Base-by-base conservation (phyloP, 495 filamentous ascomycete genomes). In the Podospora tetraspora region DNA sequence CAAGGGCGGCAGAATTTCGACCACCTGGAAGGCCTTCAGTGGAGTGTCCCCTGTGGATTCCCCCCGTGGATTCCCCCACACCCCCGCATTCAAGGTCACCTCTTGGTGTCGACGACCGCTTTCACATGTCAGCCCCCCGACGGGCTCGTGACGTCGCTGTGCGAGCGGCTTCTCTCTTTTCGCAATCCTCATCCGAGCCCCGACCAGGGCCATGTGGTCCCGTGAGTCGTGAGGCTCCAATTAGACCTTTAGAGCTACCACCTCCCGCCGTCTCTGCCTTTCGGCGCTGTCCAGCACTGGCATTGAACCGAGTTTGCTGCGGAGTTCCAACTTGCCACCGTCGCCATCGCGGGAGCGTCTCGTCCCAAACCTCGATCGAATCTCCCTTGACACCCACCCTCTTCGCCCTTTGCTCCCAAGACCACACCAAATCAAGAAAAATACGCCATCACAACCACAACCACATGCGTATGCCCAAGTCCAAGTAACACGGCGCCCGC, bases 151-250 rank as follows among this genome's bases (percentile, higher is more conserved):
- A 60, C 59, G 22, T 29, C 59, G 27, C 16, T 16, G 43, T n/a
- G 16, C 43, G 43, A 52, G 43, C 43, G 43, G 6, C 43, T n/a
- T 52, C 43, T n/a, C 43, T n/a, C 43, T 8, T 52, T 52, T 52
- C 43, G 27, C 27, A 29, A 16, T 27, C 16, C 59, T 2, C 27
- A 22, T 29, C 59, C 27, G 59, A 60, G 59, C 29, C 59, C 64
- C 29, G 32, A 29, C 65, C 25, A 25, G 25, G 25, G 25, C 25
- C 57, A 66, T 66, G 65, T 61, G 65, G 65, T 66, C 65, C 60
- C 65, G 65, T 66, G 65, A 66, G 65, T 66, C 65, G 65, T 61
- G 65, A 66, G 65, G 57, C 65, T 59, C 63, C 52, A 58, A 65
- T 58, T 43, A 57, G n/a, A 30, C 34, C 52, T 60, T 59, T 59